These are phyloP conservation scores for Malbranchea cinnamomea DNA, from an alignment of 2,329 filamentous ascomycete genomes.

Conservation along the genomic window DNA sequence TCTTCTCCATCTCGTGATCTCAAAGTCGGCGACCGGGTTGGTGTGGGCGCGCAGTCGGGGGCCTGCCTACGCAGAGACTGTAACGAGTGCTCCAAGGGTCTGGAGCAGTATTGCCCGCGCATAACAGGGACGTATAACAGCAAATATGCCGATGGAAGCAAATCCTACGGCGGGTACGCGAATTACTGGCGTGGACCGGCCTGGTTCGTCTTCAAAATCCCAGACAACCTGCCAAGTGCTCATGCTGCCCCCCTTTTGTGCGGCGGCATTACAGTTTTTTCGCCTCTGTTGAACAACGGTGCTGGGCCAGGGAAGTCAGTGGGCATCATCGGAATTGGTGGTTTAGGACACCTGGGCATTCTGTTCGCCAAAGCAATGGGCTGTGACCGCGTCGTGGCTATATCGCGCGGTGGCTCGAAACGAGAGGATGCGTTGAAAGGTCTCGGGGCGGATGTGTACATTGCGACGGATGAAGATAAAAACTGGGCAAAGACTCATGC, in stretches of 20 bases:
- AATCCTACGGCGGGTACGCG: conserved; percentile 52
- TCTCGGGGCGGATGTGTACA: conserved; percentile 40
- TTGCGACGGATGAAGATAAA: conserved; percentile 42
- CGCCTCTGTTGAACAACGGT: conserved; percentile 51
- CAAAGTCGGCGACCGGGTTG: conserved; percentile 49
- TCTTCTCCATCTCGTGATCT: conserved; percentile 28
- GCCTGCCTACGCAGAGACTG: conserved; percentile 35
- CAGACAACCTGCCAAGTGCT: conserved; percentile 32
- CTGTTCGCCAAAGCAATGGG: conserved; percentile 57
- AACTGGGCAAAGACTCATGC: conserved; percentile 38
- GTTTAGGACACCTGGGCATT: conserved; percentile 58
- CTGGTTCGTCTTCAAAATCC: conserved; percentile 47
- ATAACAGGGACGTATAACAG: conserved; percentile 24
- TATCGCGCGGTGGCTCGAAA: conserved; percentile 38
- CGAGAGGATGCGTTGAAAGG: conserved; percentile 33
- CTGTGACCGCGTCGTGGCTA: conserved; percentile 45
- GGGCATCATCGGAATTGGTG: conserved; percentile 57
- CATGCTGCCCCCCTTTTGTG: conserved; percentile 58
- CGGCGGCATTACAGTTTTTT: conserved; percentile 60
- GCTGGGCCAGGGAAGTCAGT: conserved; percentile 57
- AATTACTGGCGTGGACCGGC: conserved; percentile 38
- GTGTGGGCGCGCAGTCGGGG: conserved; percentile 50
- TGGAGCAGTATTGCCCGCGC: conserved; percentile 27
- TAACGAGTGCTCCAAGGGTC: conserved; percentile 23
- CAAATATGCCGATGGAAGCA: conserved; percentile 25